These are phyloP conservation scores for Candida wancherniae DNA, from an alignment of 805 yeast genomes.

Conservation along the genomic window DNA sequence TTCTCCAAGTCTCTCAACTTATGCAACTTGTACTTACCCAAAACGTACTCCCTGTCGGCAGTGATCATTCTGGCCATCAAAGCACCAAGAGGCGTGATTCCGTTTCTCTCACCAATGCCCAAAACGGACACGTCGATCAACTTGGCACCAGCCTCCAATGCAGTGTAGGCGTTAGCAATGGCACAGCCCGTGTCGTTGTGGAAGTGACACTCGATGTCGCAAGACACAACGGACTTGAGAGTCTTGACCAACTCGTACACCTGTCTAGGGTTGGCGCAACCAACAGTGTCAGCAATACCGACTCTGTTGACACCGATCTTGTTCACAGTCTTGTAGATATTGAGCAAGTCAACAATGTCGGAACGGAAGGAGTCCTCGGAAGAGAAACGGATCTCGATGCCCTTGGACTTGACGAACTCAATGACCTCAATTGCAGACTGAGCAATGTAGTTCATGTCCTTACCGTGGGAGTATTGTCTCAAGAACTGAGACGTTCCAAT, in stretches of 20 bases:
- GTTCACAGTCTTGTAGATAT: conserved; percentile 56
- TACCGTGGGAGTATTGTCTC: conserved; percentile 55
- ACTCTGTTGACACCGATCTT: conserved; percentile 59
- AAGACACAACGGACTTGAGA: conserved; percentile 50
- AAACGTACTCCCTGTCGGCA: conserved; percentile 54
- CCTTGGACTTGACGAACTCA: conserved; percentile 56
- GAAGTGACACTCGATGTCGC: conserved; percentile 60
- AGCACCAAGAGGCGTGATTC: conserved; percentile 58
- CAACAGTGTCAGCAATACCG: conserved; percentile 62
- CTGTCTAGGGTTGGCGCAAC: conserved; percentile 62
- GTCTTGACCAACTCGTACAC: conserved; percentile 57
- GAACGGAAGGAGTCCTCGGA: conserved; percentile 60
- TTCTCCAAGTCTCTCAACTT: conserved; percentile 56
- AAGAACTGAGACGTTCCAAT: conserved; percentile 57
- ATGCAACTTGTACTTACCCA: conserved; percentile 52
- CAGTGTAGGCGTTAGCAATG: conserved; percentile 58
- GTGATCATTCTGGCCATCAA: conserved; percentile 62
- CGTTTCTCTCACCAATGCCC: conserved; percentile 63
- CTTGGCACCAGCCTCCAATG: conserved; percentile 59
- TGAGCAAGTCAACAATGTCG: conserved; percentile 54
- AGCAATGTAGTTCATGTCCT: conserved; percentile 57
- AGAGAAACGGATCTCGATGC: conserved; percentile 53
- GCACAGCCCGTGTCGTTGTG: conserved; percentile 65
- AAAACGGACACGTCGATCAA: conserved; percentile 54
- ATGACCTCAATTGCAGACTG: conserved; percentile 55